These are phyloP conservation scores for Microdochium trichocladiopsis DNA, from an alignment of 2,329 filamentous ascomycete species.

Conservation along the genomic window DNA sequence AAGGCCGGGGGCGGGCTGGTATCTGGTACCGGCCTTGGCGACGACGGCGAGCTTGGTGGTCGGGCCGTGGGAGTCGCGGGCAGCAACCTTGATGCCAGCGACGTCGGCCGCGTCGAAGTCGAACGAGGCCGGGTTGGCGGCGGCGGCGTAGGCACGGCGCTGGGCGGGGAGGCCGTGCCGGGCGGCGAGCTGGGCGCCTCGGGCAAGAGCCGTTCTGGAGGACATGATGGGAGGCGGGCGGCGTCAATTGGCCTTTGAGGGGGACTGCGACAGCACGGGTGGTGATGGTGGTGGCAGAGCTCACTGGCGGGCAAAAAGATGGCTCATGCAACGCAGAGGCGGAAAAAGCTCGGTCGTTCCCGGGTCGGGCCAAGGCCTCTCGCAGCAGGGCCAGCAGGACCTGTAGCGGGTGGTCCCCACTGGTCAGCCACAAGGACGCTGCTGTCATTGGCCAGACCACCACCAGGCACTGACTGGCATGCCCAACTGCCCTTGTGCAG, in stretches of 20 bases:
- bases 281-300: neutral
- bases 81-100: constrained; percentile 85
- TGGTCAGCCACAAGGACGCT: neutral
- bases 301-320: constrained; percentile 1
- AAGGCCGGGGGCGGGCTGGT: constrained; percentile 83
- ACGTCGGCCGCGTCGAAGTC: constrained; percentile 83
- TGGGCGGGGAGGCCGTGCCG: constrained; percentile 40
- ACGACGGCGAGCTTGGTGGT: constrained; percentile 89
- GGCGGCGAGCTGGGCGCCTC: constrained; percentile 50
- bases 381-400: neutral
- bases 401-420: neutral
- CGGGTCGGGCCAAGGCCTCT: neutral
- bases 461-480: neutral
- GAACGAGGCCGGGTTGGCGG: constrained; percentile 56
- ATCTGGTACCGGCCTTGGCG: constrained; percentile 89
- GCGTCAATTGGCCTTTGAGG: constrained; percentile 40
- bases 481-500: too few relatives aligned
- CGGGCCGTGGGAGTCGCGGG: constrained; percentile 80
- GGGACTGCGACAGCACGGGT: neutral
- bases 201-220: constrained; percentile 53
- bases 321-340: constrained; percentile 1
- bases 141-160: constrained; percentile 48
- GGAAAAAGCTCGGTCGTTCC: constrained; percentile 2
- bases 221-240: constrained; percentile 53
- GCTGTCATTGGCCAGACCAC: neutral